Percentiles rank a stretch among this genome's conserved stretches.
Conservation (phyloP, 2,329 filamentous ascomycete species). For the Diaporthe sp. region DNA sequence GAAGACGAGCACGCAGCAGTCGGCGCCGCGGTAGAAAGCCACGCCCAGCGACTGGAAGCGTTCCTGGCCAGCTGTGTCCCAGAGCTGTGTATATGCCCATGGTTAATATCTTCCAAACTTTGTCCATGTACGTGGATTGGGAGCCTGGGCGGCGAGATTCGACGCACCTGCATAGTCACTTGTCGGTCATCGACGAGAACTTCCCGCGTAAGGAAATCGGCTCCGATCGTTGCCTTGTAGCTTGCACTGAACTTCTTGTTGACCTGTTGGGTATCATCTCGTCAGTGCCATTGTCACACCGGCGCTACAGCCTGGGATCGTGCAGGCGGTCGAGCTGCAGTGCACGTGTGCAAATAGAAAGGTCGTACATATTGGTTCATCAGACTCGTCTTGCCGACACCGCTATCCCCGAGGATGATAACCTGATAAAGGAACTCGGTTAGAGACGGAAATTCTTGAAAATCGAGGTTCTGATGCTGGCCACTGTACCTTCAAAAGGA, state of each 20-base stretch:
- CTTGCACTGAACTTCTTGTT: conserved; percentile 99
- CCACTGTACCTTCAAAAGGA: conserved; percentile 82
- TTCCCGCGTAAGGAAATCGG: conserved; percentile 98
- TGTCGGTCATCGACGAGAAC: conserved; percentile 96
- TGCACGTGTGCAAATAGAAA: conserved; percentile 41
- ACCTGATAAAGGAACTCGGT: conserved; percentile 70
- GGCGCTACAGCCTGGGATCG: not conserved
- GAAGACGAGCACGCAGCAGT: conserved; percentile 98
- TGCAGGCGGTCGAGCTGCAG: conserved; percentile 14
- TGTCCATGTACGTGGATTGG: not conserved
- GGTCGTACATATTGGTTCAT: conserved; percentile 99
- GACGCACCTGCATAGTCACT: conserved; percentile 87
- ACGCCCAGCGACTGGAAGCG: conserved; percentile 97
- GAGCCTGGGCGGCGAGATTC: not conserved
- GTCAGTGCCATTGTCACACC: conserved; percentile 29
- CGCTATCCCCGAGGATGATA: conserved; percentile 98
- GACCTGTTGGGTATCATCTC: conserved; percentile 73
- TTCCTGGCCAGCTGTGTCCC: conserved; percentile 98
- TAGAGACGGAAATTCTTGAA: not conserved
- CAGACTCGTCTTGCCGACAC: conserved; percentile 98
- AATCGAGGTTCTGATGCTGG: conserved; percentile 6
- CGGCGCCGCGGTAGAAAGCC: conserved; percentile 96
- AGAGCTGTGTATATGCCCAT: conserved; percentile 73
- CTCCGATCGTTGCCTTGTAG: conserved; percentile 99
- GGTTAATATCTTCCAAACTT: conserved; percentile 7